Base-by-base conservation (phyloP, 2,329 filamentous ascomycete species). In the Exophiala viscosa region DNA sequence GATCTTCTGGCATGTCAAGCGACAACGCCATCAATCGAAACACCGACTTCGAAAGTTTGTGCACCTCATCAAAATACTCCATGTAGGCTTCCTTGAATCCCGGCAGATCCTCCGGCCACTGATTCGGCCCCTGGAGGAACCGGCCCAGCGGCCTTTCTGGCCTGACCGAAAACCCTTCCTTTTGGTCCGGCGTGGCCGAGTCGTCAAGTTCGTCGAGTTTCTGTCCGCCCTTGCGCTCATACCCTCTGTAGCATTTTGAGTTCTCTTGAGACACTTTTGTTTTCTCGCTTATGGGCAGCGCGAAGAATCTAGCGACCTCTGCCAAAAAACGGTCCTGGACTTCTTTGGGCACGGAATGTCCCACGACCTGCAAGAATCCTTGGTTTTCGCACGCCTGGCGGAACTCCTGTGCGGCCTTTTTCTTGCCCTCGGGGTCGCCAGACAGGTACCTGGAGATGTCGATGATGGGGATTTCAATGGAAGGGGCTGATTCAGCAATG, bases 1-100 rank as follows among this genome's bases (percentile, higher is more conserved):
- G 76, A 31, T 72, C 62, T 60, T 84, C 80, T 0, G 73, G 69
- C 3, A 83, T 66, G 8, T 73, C 72, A 2, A 84, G 69, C 4
- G 76, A 76, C 3, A 84, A 68, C 0, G 81, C 79, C 57, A 84
- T 81, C 4, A 74, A 66, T 3, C 71, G 68, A 2, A 79, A 73
- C 34, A 84, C 61, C 32, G 69, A 72, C 20, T 80, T 71, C 1
- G 79, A 75, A 1, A 83, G 67, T 0, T 59, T 65, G 10, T 84
- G 67, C 31, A 76, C 76, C 3, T 69, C 64, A 11, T 66, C 62
- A 68, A 75, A 80, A 59, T 81, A 79, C 0, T 59, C 55, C 3
- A 77, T 57, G 2, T 74, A 65, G 14, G 73, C 71, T 0, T 70
- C 58, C 57, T 76, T 75, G 65, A 83, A 80, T 2, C 65, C 62